phyloP scores from a whole-genome alignment of 2,329 filamentous ascomycete genomes.

The Geosmithia putterillii region DNA sequence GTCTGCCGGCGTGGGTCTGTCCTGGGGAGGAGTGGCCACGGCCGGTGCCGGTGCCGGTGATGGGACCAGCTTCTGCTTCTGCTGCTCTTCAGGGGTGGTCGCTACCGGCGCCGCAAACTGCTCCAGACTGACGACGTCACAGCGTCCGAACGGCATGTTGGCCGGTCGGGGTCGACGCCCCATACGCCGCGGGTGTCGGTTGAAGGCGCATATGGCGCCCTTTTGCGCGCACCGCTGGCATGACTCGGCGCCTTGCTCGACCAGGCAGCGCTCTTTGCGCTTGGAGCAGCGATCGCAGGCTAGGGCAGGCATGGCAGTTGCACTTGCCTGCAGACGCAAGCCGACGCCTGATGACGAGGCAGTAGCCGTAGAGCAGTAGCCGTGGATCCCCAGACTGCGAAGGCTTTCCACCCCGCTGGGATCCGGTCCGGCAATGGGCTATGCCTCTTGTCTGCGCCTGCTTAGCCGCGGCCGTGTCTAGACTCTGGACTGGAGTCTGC shows the following conservation, averaged over 20 bases:
- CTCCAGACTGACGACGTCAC: not conserved
- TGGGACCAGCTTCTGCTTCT: not conserved
- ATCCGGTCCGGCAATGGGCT: too few species aligned
- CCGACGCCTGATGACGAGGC: too few species aligned
- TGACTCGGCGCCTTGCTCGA: not conserved
- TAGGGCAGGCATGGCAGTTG: not conserved
- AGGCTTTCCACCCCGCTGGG: too few species aligned
- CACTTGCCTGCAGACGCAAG: not conserved
- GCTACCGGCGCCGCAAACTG: not conserved
- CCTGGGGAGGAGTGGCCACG: too few species aligned
- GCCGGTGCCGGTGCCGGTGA: too few species aligned
- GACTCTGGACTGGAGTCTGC: too few species aligned
- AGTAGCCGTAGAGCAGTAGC: too few species aligned
- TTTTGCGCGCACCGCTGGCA: constrained; percentile 1
- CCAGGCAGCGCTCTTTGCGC: constrained; percentile 1
- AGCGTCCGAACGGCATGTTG: not conserved
- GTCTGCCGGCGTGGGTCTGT: too few species aligned
- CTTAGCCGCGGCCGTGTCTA: too few species aligned
- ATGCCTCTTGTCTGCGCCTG: too few species aligned
- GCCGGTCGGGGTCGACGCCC: not conserved
- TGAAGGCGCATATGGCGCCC: not conserved
- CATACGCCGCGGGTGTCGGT: not conserved
- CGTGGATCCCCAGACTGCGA: too few species aligned
- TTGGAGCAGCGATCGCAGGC: constrained; percentile 1
- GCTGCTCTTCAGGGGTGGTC: not conserved